Evolutionary conservation across 164 flowering plant genomes (phyloP).

Genomic region (Berberis thunbergii): DNA sequence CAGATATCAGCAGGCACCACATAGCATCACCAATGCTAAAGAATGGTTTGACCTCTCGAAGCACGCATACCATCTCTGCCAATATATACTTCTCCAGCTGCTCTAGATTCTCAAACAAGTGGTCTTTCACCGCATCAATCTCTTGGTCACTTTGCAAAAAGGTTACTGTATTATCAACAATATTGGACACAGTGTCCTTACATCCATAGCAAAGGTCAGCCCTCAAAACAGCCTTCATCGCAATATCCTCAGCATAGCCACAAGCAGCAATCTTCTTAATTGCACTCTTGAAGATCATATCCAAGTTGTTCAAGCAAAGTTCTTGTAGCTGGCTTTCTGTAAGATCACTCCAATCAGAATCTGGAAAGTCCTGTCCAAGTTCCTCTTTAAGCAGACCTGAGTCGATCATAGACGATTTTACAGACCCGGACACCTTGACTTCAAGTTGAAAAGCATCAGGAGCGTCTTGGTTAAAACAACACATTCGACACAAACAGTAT

Average conservation of each 20-base stretch:
- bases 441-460: conserved; percentile 47
- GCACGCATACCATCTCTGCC: conserved; percentile 83
- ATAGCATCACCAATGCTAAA: conserved; percentile 88
- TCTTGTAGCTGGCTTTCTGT: conserved; percentile 76
- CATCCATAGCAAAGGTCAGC: conserved; percentile 78
- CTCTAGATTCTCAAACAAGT: conserved; percentile 61
- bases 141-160: conserved; percentile 62
- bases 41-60: conserved; percentile 77
- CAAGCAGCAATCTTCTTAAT: conserved; percentile 62
- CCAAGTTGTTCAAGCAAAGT: conserved; percentile 69
- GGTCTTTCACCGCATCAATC: conserved; percentile 44
- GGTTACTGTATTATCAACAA: conserved; percentile 71
- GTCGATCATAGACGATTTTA: conserved; percentile 29
- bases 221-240: conserved; percentile 67
- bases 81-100: conserved; percentile 78
- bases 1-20: conserved; percentile 94
- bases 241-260: conserved; percentile 78
- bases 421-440: conserved; percentile 31
- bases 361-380: conserved; percentile 41
- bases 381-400: conserved; percentile 32
- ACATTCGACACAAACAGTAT: conserved; percentile 40
- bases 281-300: conserved; percentile 67
- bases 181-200: conserved; percentile 78
- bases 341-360: conserved; percentile 85
- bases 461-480: conserved; percentile 36